phyloP scores from a whole-genome alignment of 805 yeast species.

The Ogataea angusta region DNA sequence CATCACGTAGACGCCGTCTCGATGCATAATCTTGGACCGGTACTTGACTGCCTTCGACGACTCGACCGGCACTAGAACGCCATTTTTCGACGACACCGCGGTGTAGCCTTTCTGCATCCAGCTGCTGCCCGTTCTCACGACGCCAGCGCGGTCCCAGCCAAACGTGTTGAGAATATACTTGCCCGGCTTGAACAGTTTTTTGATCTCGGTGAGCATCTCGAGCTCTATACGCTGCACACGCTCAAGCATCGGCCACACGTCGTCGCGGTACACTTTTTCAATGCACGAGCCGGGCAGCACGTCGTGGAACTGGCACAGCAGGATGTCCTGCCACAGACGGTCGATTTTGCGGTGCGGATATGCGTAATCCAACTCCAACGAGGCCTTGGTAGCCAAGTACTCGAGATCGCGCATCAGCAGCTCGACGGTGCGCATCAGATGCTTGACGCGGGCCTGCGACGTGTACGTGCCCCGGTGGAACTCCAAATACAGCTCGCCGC shows the following conservation, averaged over 20 bases:
- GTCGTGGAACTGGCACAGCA: conserved; percentile 93
- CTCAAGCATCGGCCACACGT: conserved; percentile 75
- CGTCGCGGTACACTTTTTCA: conserved; percentile 86
- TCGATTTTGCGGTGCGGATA: conserved; percentile 73
- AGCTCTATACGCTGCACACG: conserved; percentile 53
- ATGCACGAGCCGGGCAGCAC: conserved; percentile 97
- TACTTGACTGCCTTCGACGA: conserved; percentile 29
- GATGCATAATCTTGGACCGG: conserved; percentile 48
- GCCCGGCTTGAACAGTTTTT: conserved; percentile 12
- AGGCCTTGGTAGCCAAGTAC: conserved; percentile 72
- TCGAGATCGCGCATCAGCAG: conserved; percentile 81
- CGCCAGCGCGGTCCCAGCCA: conserved; percentile 59
- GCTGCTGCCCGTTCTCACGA: conserved; percentile 35
- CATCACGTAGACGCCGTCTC: conserved; percentile 43
- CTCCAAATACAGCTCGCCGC: conserved; percentile 90
- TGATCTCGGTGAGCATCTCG: conserved; percentile 48
- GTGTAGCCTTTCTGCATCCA: conserved; percentile 5
- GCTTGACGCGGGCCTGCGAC: conserved; percentile 84
- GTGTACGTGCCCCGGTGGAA: conserved; percentile 98
- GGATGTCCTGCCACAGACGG: conserved; percentile 80
- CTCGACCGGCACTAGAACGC: conserved; percentile 3
- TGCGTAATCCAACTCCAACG: conserved; percentile 51
- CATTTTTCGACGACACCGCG: conserved; percentile 1
- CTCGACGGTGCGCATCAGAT: conserved; percentile 74
- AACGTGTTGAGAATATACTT: conserved; percentile 47